Base-by-base conservation (phyloP, 306 rosid species). In the Trifolium dubium region DNA sequence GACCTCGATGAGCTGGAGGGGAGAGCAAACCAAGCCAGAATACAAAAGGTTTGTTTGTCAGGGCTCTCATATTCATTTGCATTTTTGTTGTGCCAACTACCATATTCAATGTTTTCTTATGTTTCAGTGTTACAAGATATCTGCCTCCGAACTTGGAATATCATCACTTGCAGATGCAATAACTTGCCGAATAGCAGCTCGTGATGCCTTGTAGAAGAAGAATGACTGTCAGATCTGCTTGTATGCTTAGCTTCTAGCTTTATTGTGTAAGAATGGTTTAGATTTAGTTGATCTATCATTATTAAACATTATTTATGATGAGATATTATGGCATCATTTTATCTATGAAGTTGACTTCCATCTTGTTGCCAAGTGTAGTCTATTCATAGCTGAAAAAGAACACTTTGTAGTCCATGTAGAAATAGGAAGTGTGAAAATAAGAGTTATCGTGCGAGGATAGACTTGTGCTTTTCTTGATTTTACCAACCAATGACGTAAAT, bases 101-200 rank as follows among this genome's bases (percentile, higher is more conserved):
- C 78, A 77, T 73, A 46, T 40, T 37, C 62, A 68, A 44, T 15
- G 28, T 14, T 71, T 54, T 72, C 23, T 80, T 44, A 44, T 81
- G 72, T 71, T 84, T 67, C 96, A 93, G 97, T 92, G 91, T 76
- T 93, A 86, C 83, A 93, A 86, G 88, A 86, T 93, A 77, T 68
- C 92, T 63, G 81, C 80, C 39, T 40, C 28, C 17, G 97, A 93
- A 79, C 86, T 89, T 37, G 96, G 87, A 69, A 56, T 93, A 34
- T 93, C 98, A 23, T 83, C 97, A 12, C 84, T 91, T 65, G 86
- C 89, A 28, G 94, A 91, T 84, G 96, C 92, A 35, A 89, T 93
- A 67, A 80, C 86, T 47, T 86, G 94, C 72, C 87, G 96, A 15
- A 91, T 91, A 15, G 94, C 96, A 37, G 85, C 94, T 13, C 92